Conservation (phyloP, 768 basidiomycete genomes). For the Leccinum subgranulosum region DNA sequence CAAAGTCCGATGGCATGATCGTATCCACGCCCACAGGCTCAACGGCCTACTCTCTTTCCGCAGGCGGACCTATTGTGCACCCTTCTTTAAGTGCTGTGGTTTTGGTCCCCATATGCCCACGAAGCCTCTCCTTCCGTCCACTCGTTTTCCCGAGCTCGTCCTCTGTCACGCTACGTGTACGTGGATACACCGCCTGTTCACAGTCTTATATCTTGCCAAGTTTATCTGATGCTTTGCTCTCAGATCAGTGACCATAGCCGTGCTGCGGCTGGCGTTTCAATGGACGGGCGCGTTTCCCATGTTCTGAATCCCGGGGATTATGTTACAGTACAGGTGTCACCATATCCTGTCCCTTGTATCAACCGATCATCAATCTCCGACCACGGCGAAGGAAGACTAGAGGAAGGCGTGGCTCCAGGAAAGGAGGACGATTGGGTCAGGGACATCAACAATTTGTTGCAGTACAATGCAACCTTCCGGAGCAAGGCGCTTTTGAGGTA, state of each 20-base stretch:
- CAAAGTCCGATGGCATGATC: constrained; percentile 87
- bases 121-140: constrained; percentile 88
- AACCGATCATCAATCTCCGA: constrained; percentile 78
- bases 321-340: constrained; percentile 80
- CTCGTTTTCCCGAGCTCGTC: constrained; percentile 86
- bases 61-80: constrained; percentile 95
- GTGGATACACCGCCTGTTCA: constrained; percentile 21
- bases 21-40: constrained; percentile 96
- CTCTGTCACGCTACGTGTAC: constrained; percentile 67
- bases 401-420: constrained; percentile 70
- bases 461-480: constrained; percentile 93
- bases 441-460: constrained; percentile 91
- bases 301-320: constrained; percentile 82
- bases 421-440: constrained; percentile 96
- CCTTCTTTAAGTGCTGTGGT: constrained; percentile 88
- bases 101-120: constrained; percentile 93
- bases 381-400: constrained; percentile 38
- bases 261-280: constrained; percentile 84
- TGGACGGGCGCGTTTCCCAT: constrained; percentile 89
- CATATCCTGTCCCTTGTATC: constrained; percentile 90
- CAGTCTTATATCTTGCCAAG: not conserved
- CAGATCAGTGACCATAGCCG: constrained; percentile 85
- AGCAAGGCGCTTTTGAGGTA: constrained; percentile 83
- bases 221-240: not conserved
- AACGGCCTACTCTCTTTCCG: constrained; percentile 93